Base-by-base conservation (phyloP, 305 asterid species). In the Rubia tinctorum region DNA sequence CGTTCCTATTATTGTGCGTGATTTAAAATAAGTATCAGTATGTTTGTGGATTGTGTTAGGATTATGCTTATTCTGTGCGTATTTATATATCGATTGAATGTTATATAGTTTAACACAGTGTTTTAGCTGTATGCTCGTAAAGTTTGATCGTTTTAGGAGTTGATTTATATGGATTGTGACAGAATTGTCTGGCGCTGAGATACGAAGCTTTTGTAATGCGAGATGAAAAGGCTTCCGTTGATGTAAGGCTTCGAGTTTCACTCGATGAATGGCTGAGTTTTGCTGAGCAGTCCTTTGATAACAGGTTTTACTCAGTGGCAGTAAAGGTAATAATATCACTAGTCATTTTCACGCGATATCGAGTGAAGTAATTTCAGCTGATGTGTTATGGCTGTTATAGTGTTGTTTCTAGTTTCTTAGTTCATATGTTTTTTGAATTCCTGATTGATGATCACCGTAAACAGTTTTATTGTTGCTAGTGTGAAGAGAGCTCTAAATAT, bases 161-260 rank as follows among this genome's bases (percentile, higher is more conserved):
- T 14, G 71, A 25, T 74, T 66, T 43, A 23, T 23, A 71, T 62
- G 9, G 30, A 27, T 27, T 37, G 42, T 59, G 53, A 27, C 83
- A 91, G 98, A 89, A 92, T 85, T 93, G 91, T 85, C 81, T 93
- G 88, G 90, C 96, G 53, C 81, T 93, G 94, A 84, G 96, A 82
- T 93, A 93, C 65, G 97, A 93, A 78, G 98, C 97, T 67, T 77
- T 93, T 80, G 75, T 87, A 73, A 77, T 93, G 96, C 86, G 96
- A 81, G 93, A 93, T 42, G 82, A 86, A 62, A 84, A 77, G 81
- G 75, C 92, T 43, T 61, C 79, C 30, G 14, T 69, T 76, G 81
- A 91, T 80, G 76, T 79, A 30, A 80, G 79, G 80, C 91, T 89
- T 58, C 82, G 80, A 78, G 98, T 91, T 78, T 83, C 86, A 65